phyloP scores from a whole-genome alignment of 2,329 filamentous ascomycete species.

The Hypoxylon sp. region DNA sequence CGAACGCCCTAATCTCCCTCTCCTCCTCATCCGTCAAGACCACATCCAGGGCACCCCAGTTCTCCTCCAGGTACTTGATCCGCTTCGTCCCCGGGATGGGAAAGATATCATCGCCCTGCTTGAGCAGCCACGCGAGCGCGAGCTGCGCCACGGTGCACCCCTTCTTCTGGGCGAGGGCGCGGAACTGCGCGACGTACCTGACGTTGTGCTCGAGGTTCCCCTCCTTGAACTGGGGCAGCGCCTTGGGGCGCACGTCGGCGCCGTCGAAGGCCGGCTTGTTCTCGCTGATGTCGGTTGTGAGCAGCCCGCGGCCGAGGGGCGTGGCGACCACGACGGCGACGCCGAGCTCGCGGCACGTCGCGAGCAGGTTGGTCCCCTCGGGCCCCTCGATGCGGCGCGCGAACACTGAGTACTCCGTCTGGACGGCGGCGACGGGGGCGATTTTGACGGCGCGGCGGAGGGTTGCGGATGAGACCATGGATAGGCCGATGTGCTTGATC shows the following conservation, averaged over 20 bases:
- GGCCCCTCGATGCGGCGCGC: constrained; percentile 62
- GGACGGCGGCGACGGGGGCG: constrained; percentile 65
- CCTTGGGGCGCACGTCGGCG: constrained; percentile 53
- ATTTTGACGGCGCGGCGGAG: constrained; percentile 65
- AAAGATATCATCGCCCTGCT: constrained; percentile 62
- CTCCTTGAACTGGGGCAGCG: constrained; percentile 59
- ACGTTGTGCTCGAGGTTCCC: constrained; percentile 68
- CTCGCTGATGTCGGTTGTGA: constrained; percentile 60
- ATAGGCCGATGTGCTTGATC: constrained; percentile 67
- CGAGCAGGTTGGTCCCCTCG: constrained; percentile 56
- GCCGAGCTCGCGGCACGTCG: constrained; percentile 63
- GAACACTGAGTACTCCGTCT: constrained; percentile 68
- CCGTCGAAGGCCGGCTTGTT: constrained; percentile 55
- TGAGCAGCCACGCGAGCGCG: constrained; percentile 69
- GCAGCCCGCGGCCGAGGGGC: constrained; percentile 60
- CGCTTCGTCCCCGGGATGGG: constrained; percentile 59
- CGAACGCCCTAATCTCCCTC: constrained; percentile 43
- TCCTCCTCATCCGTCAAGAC: constrained; percentile 49
- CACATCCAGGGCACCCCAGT: constrained; percentile 49
- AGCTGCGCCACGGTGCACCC: constrained; percentile 66
- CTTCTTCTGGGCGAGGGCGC: constrained; percentile 50
- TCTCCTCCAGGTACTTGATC: constrained; percentile 56
- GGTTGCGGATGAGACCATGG: constrained; percentile 63
- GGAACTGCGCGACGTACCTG: constrained; percentile 49
- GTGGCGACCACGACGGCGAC: constrained; percentile 60